Conservation (phyloP, 1,139 yeast species). For the Yamadazyma spencermartinsiae region DNA sequence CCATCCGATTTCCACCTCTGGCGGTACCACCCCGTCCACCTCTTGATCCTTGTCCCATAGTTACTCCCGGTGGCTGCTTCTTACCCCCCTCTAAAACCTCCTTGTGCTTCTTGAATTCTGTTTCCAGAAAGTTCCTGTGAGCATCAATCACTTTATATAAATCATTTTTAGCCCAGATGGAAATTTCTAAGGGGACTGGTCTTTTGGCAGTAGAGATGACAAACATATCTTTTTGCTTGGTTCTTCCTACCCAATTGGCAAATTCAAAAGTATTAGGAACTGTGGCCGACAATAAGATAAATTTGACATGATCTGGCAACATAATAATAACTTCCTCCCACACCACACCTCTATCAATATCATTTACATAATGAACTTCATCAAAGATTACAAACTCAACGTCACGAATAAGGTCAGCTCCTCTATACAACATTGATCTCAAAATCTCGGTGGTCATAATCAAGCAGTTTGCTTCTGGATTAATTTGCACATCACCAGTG, state of each 20-base stretch:
- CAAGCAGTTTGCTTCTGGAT: conserved; percentile 94
- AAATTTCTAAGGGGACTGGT: conserved; percentile 92
- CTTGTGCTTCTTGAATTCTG: conserved; percentile 63
- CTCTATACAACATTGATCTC: conserved; percentile 92
- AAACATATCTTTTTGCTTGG: conserved; percentile 91
- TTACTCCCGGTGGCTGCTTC: conserved; percentile 35
- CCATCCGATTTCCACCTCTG: conserved; percentile 40
- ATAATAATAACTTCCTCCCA: conserved; percentile 99
- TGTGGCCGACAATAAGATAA: conserved; percentile 87
- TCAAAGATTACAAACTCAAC: conserved; percentile 97
- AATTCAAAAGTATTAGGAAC: conserved; percentile 97
- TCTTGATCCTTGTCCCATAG: conserved; percentile 44
- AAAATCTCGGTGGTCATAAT: conserved; percentile 98
- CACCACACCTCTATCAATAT: conserved; percentile 95
- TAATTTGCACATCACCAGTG: conserved; percentile 97
- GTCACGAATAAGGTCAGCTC: conserved; percentile 94
- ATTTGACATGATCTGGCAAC: conserved; percentile 94
- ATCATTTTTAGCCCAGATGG: conserved; percentile 70
- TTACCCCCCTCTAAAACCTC: conserved; percentile 47
- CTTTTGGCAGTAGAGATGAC: conserved; percentile 95
- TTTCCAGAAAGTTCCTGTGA: conserved; percentile 64
- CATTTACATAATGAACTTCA: conserved; percentile 97
- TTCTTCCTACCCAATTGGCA: conserved; percentile 98
- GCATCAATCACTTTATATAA: conserved; percentile 74
- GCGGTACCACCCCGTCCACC: conserved; percentile 50